A percentile compares a stretch with the other conserved stretches of the same genome.
These are phyloP conservation scores for Jatropha multifida DNA, from an alignment of 441 rosid genomes.

Conservation along the genomic window DNA sequence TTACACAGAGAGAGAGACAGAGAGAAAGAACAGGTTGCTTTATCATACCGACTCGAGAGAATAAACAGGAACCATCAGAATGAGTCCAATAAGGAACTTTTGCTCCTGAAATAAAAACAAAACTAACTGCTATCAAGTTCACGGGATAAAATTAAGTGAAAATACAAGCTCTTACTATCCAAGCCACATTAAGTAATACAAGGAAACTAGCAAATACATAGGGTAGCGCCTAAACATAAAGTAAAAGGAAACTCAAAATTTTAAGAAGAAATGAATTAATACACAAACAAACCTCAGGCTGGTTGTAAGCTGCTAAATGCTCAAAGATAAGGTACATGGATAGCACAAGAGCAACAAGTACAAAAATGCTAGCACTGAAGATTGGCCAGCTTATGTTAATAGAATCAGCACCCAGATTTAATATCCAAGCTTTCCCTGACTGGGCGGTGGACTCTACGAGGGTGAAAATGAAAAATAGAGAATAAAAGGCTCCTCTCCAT, in stretches of 20 bases:
- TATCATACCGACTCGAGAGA: constrained; percentile 83
- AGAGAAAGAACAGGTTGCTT: neutral
- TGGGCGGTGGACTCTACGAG: constrained; percentile 59
- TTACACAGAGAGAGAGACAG: neutral
- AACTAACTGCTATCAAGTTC: neutral
- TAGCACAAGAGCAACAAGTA: constrained; percentile 69
- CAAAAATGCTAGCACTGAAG: constrained; percentile 83
- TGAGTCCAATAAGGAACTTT: constrained; percentile 88
- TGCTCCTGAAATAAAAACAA: constrained; percentile 70
- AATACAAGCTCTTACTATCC: neutral
- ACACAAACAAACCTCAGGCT: constrained; percentile 74
- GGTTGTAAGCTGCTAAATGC: constrained; percentile 88
- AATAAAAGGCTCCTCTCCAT: constrained; percentile 51
- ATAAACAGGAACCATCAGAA: constrained; percentile 95
- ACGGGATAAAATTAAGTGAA: neutral
- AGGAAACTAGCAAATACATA: neutral
- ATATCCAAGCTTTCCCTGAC: constrained; percentile 42
- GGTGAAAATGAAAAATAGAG: constrained; percentile 47
- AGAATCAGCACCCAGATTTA: constrained; percentile 41
- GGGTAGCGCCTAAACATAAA: constrained; percentile 3
- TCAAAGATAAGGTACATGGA: constrained; percentile 85
- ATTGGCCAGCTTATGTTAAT: constrained; percentile 68
- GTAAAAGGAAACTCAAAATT: neutral
- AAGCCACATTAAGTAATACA: neutral
- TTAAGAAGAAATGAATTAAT: constrained; percentile 3